Evolutionary conservation across 2,329 filamentous ascomycete genomes (phyloP).

Genomic region (Thermomyces lanuginosus): DNA sequence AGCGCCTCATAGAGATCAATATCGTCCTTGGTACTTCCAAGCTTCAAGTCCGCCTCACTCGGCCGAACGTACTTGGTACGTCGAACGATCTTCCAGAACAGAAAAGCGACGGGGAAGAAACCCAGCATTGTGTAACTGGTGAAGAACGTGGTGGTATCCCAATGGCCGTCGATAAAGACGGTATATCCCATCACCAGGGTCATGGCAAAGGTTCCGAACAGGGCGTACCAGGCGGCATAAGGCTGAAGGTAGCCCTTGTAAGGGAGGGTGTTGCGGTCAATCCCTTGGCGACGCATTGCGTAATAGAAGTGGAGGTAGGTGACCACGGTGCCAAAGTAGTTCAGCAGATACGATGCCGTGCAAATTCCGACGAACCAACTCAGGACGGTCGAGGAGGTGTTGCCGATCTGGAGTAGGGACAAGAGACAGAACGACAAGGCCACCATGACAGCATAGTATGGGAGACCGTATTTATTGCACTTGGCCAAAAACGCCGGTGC

Average conservation of each 20-base stretch:
- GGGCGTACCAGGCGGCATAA: constrained; percentile 48
- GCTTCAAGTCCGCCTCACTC: constrained; percentile 49
- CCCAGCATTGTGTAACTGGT: constrained; percentile 60
- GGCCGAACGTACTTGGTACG: constrained; percentile 39
- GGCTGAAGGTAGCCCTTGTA: constrained; percentile 54
- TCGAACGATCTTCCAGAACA: constrained; percentile 45
- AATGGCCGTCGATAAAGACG: constrained; percentile 46
- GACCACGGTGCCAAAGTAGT: constrained; percentile 47
- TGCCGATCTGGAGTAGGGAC: constrained; percentile 46
- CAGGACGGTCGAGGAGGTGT: constrained; percentile 39
- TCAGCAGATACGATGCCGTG: constrained; percentile 41
- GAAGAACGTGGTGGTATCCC: constrained; percentile 57
- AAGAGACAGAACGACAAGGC: constrained; percentile 47
- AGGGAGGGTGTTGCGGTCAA: constrained; percentile 39
- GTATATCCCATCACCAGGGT: constrained; percentile 64
- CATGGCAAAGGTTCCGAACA: constrained; percentile 54
- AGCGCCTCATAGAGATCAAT: constrained; percentile 4
- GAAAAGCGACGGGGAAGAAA: constrained; percentile 49
- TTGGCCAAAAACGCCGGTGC: constrained; percentile 53
- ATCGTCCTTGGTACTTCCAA: constrained; percentile 36
- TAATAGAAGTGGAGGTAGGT: constrained; percentile 49
- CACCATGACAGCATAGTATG: constrained; percentile 44
- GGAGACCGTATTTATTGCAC: constrained; percentile 53
- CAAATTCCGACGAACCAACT: constrained; percentile 44
- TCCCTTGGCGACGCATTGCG: constrained; percentile 41